These are phyloP conservation scores for Penicillium sp. DNA, from an alignment of 2,329 filamentous ascomycete species.

Conservation along the genomic window DNA sequence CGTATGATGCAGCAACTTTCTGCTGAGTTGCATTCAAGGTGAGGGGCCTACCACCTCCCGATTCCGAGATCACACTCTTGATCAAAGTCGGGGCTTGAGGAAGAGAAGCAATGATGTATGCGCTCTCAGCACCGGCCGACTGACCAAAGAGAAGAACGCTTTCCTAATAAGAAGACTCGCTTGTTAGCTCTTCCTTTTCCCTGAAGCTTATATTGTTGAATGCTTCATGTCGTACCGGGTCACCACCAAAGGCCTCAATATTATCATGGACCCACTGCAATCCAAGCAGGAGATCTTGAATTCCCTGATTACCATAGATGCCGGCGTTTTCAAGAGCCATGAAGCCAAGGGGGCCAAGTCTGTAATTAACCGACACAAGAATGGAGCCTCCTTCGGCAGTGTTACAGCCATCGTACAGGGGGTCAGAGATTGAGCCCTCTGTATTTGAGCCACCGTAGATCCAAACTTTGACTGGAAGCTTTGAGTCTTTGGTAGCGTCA, in stretches of 20 bases:
- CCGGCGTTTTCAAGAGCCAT: background rate
- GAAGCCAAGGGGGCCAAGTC: background rate
- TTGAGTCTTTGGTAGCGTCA: background rate
- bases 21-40: background rate
- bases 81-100: slow-evolving; percentile 17
- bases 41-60: background rate
- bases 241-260: background rate
- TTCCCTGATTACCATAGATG: background rate
- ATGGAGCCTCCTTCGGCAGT: background rate
- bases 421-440: background rate
- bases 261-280: background rate
- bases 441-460: background rate
- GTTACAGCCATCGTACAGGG: background rate
- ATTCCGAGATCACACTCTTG: slow-evolving; percentile 20
- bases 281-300: background rate
- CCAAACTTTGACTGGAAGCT: background rate
- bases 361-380: background rate
- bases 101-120: slow-evolving; percentile 13
- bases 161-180: background rate
- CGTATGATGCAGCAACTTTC: background rate
- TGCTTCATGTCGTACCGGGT: background rate
- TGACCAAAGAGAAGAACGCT: slow-evolving; percentile 30
- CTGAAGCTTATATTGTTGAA: background rate
- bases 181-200: background rate
- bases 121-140: slow-evolving; percentile 24